phyloP scores from a whole-genome alignment of 1,284 basidiomycete species.

The Inonotus obliquus region DNA sequence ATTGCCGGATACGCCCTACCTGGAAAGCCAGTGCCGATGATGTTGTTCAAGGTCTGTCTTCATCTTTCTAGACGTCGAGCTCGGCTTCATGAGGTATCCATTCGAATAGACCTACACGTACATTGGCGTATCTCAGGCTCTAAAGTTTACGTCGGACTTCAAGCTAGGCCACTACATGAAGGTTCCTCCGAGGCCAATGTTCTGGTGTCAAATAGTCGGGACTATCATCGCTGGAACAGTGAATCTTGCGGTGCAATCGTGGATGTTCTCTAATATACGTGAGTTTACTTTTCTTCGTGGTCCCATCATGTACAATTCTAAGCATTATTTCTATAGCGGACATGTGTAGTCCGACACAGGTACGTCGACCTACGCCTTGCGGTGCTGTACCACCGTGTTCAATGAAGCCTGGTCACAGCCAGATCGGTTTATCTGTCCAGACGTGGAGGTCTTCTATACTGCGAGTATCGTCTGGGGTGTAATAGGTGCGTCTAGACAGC shows the following conservation, averaged over 20 bases:
- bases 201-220: constrained; percentile 56
- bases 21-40: constrained; percentile 44
- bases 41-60: constrained; percentile 33
- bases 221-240: constrained; percentile 58
- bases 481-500: constrained; percentile 16
- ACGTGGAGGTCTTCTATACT: constrained; percentile 20
- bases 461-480: constrained; percentile 18
- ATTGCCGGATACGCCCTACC: constrained; percentile 45
- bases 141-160: constrained; percentile 58
- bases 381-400: background rate
- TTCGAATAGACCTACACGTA: constrained; percentile 38
- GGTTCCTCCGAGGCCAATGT: constrained; percentile 52
- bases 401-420: background rate
- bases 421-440: constrained; percentile 21
- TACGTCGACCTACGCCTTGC: background rate
- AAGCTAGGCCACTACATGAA: constrained; percentile 76
- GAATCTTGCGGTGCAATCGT: constrained; percentile 62
- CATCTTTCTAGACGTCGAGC: background rate
- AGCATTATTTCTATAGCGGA: background rate
- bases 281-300: background rate
- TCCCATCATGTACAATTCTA: background rate
- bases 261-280: constrained; percentile 57
- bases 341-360: constrained; percentile 24
- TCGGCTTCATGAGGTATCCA: background rate
- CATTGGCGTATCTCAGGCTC: constrained; percentile 39